Conservation (phyloP, 768 basidiomycete genomes). For the Agaricus subrufescens region DNA sequence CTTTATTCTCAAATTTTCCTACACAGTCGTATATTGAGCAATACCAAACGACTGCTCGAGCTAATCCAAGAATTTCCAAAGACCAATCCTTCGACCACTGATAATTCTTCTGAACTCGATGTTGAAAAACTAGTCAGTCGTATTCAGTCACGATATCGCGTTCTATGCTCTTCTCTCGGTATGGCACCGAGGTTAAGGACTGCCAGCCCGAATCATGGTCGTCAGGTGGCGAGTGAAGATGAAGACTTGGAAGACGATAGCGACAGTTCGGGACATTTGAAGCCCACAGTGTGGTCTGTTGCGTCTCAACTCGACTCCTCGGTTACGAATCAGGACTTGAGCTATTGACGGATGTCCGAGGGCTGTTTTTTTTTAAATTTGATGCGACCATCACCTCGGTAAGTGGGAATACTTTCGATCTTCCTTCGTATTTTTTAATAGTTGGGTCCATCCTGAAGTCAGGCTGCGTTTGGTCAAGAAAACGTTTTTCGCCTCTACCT, state of each 20-base stretch:
- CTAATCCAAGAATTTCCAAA: conserved; percentile 74
- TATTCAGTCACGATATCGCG: conserved; percentile 84
- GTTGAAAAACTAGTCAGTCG: conserved; percentile 73
- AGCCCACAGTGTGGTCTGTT: conserved; percentile 16
- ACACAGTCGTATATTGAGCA: conserved; percentile 51
- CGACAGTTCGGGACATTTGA: neutral
- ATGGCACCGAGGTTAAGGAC: conserved; percentile 43
- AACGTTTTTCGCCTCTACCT: too few species aligned
- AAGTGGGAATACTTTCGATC: too few species aligned
- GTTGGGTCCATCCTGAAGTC: neutral
- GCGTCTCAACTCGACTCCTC: conserved; percentile 20
- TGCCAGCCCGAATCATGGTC: conserved; percentile 15
- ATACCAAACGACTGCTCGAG: conserved; percentile 65
- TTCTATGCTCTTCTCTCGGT: conserved; percentile 79
- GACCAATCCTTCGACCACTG: conserved; percentile 57
- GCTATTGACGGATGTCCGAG: conserved; percentile 8
- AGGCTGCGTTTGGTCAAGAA: too few species aligned
- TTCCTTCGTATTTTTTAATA: too few species aligned
- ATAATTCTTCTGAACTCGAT: conserved; percentile 52
- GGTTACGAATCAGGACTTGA: conserved; percentile 18
- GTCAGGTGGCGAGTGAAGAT: neutral
- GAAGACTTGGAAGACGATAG: conserved; percentile 5
- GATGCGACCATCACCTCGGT: too few species aligned
- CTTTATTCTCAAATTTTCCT: neutral
- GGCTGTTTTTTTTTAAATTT: too few species aligned